Evolutionary conservation across 352 stramenopile species (phyloP), one percentile per base, ranked within the genome.

Genomic region (Aphanomyces astaci): DNA sequence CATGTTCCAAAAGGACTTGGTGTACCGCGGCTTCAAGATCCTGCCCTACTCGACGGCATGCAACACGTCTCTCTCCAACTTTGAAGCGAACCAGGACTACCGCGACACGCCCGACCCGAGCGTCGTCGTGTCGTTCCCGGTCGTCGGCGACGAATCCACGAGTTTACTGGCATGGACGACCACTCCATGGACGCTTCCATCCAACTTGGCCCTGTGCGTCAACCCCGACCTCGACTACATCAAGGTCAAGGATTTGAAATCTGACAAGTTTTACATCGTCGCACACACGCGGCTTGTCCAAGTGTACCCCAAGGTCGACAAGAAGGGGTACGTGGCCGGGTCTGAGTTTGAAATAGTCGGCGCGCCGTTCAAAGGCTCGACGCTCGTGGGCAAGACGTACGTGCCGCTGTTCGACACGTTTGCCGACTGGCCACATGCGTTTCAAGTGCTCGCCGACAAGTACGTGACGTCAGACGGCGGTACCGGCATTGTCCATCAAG

Each of bases 11-110:
- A 99, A 99, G 79, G 86, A 94, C 43, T 86, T 99, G 32, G 90
- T 99, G 40, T 99, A 99, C 81, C 90, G 97, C 48, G 97, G 97
- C 31, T 99, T 98, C 84, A 99, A 99, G 86, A 98, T 99, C 39
- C 98, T 99, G 90, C 97, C 97, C 0, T 99, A 99, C 81, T 98
- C 90, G 55, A 99, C 96, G 17, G 94, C 87, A 7, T 99, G 96
- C 81, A 96, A 88, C 13, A 99, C 97, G 45, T 98, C 97, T 22
- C 84, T 99, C 2, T 98, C 90, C 69, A 99, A 99, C 84, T 99
- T 99, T 75, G 97, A 99, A 76, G 97, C 97, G 30, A 97, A 97
- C 56, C 80, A 98, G 71, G 99, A 99, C 82, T 99, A 99, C 83
- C 98, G 98, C 76, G 94, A 98, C 75, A 98, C 98, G 4, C 82